Percentiles rank a stretch among this genome's conserved stretches.
These are phyloP conservation scores for Myxozyma neglecta DNA, from an alignment of 805 yeast species.

Conservation along the genomic window DNA sequence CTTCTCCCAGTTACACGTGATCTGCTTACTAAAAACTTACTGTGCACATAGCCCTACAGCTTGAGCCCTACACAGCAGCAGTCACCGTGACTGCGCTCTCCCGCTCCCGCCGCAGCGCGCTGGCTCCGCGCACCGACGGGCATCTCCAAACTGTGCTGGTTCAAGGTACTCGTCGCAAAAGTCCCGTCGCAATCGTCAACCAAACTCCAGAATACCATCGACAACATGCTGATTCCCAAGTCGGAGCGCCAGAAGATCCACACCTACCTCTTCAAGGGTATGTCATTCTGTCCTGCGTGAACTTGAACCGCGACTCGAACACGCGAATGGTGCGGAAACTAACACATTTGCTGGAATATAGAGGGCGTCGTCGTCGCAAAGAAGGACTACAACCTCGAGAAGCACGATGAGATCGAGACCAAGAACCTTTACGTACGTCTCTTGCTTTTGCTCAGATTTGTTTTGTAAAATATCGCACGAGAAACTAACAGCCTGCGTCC, in stretches of 20 bases:
- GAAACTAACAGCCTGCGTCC: not conserved
- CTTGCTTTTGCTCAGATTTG: not conserved
- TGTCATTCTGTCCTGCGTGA: too few relatives aligned
- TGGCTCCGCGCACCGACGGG: too few relatives aligned
- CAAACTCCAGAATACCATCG: not conserved
- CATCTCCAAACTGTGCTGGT: not conserved
- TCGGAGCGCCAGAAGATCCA: constrained; percentile 99
- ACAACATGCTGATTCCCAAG: constrained; percentile 93
- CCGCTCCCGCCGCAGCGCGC: too few relatives aligned
- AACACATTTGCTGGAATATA: constrained; percentile 37
- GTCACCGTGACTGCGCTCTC: too few relatives aligned
- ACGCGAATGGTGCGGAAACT: too few relatives aligned
- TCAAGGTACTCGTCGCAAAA: not conserved
- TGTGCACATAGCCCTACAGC: too few relatives aligned
- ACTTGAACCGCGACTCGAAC: too few relatives aligned
- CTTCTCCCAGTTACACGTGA: not conserved
- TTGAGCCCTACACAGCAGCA: too few relatives aligned
- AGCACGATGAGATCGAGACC: constrained; percentile 98
- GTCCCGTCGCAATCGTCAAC: constrained; percentile 1
- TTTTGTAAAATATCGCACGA: not conserved
- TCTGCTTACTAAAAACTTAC: too few relatives aligned
- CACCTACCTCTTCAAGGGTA: constrained; percentile 98
- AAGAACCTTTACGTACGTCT: constrained; percentile 79
- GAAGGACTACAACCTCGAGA: constrained; percentile 90
- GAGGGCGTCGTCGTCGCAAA: constrained; percentile 99